Conservation (phyloP, 306 rosid genomes). For the Albizia julibrissin region DNA sequence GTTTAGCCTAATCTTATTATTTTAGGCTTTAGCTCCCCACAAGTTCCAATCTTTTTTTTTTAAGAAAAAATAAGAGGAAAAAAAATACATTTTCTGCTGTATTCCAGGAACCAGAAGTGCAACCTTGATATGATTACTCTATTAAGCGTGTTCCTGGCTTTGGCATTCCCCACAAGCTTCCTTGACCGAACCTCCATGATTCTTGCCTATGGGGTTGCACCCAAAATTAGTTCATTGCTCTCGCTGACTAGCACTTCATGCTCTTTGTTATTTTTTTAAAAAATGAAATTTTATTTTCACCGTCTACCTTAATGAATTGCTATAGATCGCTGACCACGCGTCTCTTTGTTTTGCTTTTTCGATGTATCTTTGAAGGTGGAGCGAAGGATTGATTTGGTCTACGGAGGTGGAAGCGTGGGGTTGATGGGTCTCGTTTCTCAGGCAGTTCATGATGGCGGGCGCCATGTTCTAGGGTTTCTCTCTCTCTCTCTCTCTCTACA, state of each 20-base stretch:
- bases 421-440: conserved; percentile 99
- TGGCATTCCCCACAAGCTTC: conserved; percentile 40
- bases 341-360: conserved; percentile 41
- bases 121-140: conserved; percentile 62
- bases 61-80: not conserved
- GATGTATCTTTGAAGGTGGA: conserved; percentile 73
- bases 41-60: not conserved
- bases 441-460: conserved; percentile 99
- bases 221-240: conserved; percentile 1
- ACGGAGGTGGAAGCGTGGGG: conserved; percentile 99
- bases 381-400: conserved; percentile 93
- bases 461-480: conserved; percentile 97
- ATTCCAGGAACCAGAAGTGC: conserved; percentile 78
- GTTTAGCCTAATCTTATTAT: conserved; percentile 19
- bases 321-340: conserved; percentile 41
- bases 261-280: not conserved
- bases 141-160: conserved; percentile 57
- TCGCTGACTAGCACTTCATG: not conserved
- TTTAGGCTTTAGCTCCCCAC: not conserved
- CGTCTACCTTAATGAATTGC: not conserved
- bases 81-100: conserved; percentile 24
- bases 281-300: not conserved
- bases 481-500: conserved; percentile 16
- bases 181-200: conserved; percentile 31
- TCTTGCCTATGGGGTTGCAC: conserved; percentile 41